Evolutionary conservation across 192 early-diverging fungal species (phyloP).

Genomic region (Dissophora globulifera): DNA sequence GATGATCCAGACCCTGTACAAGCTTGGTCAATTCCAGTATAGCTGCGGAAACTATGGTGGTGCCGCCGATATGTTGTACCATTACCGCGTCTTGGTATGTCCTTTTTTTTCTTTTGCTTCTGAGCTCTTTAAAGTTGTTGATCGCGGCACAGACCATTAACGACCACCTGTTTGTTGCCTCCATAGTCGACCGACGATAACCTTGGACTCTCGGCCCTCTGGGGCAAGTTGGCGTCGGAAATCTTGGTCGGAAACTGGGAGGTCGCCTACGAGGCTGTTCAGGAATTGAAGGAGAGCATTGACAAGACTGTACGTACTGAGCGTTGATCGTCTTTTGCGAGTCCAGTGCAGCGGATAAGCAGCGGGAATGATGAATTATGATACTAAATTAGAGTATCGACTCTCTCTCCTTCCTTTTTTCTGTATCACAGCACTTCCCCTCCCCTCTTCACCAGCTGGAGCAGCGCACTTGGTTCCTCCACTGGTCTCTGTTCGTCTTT

Average conservation of each 20-base stretch:
- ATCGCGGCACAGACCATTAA: not conserved
- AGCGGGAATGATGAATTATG: not conserved
- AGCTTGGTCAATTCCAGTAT: slow-evolving; percentile 92
- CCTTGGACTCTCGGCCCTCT: slow-evolving; percentile 85
- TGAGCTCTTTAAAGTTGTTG: not conserved
- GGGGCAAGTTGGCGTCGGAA: slow-evolving; percentile 97
- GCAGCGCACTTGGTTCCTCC: slow-evolving; percentile 93
- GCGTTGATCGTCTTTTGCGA: not conserved
- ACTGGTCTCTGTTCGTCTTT: slow-evolving; percentile 98
- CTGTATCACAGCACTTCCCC: slow-evolving; percentile 64
- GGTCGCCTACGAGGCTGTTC: slow-evolving; percentile 88
- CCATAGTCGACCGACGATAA: slow-evolving; percentile 89
- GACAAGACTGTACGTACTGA: slow-evolving; percentile 74
- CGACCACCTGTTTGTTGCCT: not conserved
- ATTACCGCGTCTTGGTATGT: slow-evolving; percentile 91
- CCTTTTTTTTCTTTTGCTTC: not conserved
- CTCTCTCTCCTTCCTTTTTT: not conserved
- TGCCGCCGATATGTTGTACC: slow-evolving; percentile 93
- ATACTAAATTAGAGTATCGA: too few relatives aligned
- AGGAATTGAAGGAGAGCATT: slow-evolving; percentile 86
- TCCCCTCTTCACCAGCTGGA: slow-evolving; percentile 90
- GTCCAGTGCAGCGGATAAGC: not conserved
- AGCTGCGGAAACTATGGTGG: slow-evolving; percentile 92
- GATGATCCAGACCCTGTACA: slow-evolving; percentile 88
- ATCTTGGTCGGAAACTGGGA: slow-evolving; percentile 97